Base-by-base conservation (phyloP, 768 basidiomycete species). In the Termitomyces sp. region DNA sequence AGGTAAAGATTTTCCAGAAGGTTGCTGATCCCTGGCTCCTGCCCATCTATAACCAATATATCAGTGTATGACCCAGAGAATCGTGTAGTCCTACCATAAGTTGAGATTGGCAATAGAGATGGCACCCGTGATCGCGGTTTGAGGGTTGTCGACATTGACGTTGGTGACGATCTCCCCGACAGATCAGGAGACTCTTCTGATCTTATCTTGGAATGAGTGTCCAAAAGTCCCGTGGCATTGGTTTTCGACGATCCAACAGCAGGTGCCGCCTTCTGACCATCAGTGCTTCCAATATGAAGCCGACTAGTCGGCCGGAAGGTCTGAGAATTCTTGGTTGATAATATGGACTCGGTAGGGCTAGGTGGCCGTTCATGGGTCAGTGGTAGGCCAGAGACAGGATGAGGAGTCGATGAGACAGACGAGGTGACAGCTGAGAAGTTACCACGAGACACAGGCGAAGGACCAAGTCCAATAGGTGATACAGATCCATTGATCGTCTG, bases 1-100 rank as follows among this genome's bases (percentile, higher is more conserved):
- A 92, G 76, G 66, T 94, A 98, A 21, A 95, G 76, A 55, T 91
- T 88, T 66, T 98, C 97, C 21, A 99, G 75, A 12, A 98, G 75
- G 48, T 90, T 89, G 65, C 82, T 89, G 63, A 98, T 91, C 9
- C 89, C 91, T 43, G 90, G 86, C 65, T 98, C 96, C 64, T 89
- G 89, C 0, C 90, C 90, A 62, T 97, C 95, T 94, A 64, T 47
- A 21, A 10, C 23, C 41, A 56, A 46, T 28, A 41, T 32, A 30
- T 34, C 32, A 16, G 25, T n/a, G n/a, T 27, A 19, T 0, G 11
- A 11, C 19, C 46, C 37, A 11, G 37, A 30, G 9, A 35, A 23
- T 37, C 21, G 7, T 54, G 28, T 28, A 19, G 6, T 32, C 80
- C 45, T 63, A 90, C 90, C 89, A 61, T 89, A 89, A 2, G 82